Evolutionary conservation across 352 stramenopile species (phyloP), one percentile per base, ranked within the genome.

Genomic region (Halophytophthora batemanensis): DNA sequence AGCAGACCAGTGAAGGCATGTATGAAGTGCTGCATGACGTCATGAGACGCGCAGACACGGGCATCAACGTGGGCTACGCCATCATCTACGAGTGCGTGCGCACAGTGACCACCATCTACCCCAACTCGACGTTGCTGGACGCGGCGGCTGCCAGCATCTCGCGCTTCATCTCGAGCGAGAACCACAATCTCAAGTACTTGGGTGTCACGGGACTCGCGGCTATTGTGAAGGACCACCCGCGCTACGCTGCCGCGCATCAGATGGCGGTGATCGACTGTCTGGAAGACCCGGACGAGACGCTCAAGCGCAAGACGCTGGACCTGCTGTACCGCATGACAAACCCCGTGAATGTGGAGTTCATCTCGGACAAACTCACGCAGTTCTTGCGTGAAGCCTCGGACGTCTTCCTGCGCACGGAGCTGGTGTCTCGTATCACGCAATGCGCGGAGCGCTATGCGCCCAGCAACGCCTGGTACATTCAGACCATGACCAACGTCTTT

Each of bases 201-300:
- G 98, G 98, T 59, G 93, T 99, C 29, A 99, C 95, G 13, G 97
- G 96, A n/a, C 83, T 99, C 47, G 96, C 97, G 19, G 86, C 94
- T 11, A 99, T 99, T 66, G 98, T 99, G 5, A 96, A 96, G 66
- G 88, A 97, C 71, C 82, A 96, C 53, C 86, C 87, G n/a, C 75
- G 81, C 1, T 99, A 99, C 71, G 98, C 97, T 15, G 95, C 96
- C 6, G 93, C 97, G 43, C 98, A 99, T 82, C 97, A 99, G 85
- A 97, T 99, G 87, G 95, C 96, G 17, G 98, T 99, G 18, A 99
- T 99, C 64, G 97, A 99, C 73, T 99, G 97, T 64, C 75, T 99
- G 7, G 96, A 99, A 81, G 96, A 99, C 73, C 87, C 93, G 0
- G 98, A 99, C 71, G 97, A 99, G 76, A 99, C 97, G 33, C 81